These are phyloP conservation scores for Fusarium sp. DNA, from an alignment of 2,329 filamentous ascomycete species.

Conservation along the genomic window DNA sequence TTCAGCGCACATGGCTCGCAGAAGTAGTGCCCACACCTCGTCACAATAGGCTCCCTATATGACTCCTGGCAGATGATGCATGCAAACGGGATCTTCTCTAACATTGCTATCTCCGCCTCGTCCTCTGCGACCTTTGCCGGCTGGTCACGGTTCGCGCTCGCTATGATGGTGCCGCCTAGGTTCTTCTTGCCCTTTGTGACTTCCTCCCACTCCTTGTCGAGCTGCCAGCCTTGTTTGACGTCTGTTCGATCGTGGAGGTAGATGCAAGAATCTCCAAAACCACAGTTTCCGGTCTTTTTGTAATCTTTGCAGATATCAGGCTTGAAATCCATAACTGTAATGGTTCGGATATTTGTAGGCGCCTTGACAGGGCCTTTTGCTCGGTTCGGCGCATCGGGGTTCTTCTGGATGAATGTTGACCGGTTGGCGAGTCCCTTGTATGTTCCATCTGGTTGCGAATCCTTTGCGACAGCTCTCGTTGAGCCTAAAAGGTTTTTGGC, in stretches of 20 bases:
- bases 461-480: slow-evolving; percentile 59
- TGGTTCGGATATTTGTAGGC: slow-evolving; percentile 88
- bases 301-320: slow-evolving; percentile 93
- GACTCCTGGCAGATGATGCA: slow-evolving; percentile 87
- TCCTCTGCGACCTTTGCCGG: slow-evolving; percentile 56
- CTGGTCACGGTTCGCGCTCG: slow-evolving; percentile 66
- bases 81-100: slow-evolving; percentile 89
- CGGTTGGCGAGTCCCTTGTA: slow-evolving; percentile 83
- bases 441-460: slow-evolving; percentile 69
- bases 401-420: slow-evolving; percentile 82
- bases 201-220: slow-evolving; percentile 94
- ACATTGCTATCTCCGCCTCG: slow-evolving; percentile 74
- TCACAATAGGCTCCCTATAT: slow-evolving; percentile 85
- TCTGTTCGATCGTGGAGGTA: slow-evolving; percentile 82
- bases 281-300: slow-evolving; percentile 75
- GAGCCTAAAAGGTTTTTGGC: slow-evolving; percentile 70
- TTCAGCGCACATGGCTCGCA: slow-evolving; percentile 91
- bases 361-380: slow-evolving; percentile 89
- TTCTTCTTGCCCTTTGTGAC: slow-evolving; percentile 79
- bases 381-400: slow-evolving; percentile 77
- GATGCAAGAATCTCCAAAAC: slow-evolving; percentile 68
- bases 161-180: slow-evolving; percentile 70
- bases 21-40: slow-evolving; percentile 95
- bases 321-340: slow-evolving; percentile 90
- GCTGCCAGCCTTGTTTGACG: slow-evolving; percentile 93